Evolutionary conservation across 108 stramenopile genomes (phyloP), one percentile per base, ranked within the genome.

Genomic region (Cyclostephanos tholiformis): DNA sequence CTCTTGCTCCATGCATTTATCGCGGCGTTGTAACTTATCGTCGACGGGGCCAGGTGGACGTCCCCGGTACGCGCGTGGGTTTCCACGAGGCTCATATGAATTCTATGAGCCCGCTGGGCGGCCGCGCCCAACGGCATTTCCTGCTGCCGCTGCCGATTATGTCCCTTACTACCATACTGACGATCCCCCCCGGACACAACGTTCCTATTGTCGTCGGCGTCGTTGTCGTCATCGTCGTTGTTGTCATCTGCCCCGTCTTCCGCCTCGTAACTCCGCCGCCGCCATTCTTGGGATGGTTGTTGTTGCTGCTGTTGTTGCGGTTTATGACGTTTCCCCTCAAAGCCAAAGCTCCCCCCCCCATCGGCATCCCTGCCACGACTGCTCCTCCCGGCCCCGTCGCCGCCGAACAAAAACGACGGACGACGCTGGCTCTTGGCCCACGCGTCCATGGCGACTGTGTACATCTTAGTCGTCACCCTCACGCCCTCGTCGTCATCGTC

Each of bases 1-100:
- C 74, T 77, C 84, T 88, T 90, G 56, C 77, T 72, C 87, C 87
- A 88, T 0, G 89, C 91, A 62, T 89, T 86, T 26, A 91, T 81
- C 4, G 89, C 77, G 48, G 85, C 85, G 71, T 89, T 89, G 79
- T 77, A 89, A 46, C 74, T 80, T 46, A 87, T 81, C 2, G 86
- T 82, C 0, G 76, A 67, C 0, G 90, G 90, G 41, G 75, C 77
- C 11, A 91, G 50, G 11, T 60, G 60, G n/a, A 49, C 25, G 81
- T 90, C 79, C 1, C 59, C 57, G 0, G 89, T 88, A 7, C 56
- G 22, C 58, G 65, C 50, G 68, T 85, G 85, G 4, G 68, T 67
- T 29, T 76, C 65, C 3, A 87, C 77, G 60, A 90, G 75, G 7
- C 77, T 67, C 49, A 75, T 77, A 73, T 90, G 89, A 23, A 90